phyloP scores from a whole-genome alignment of 2,329 filamentous ascomycete species.

The Metarhizium guizhouense region DNA sequence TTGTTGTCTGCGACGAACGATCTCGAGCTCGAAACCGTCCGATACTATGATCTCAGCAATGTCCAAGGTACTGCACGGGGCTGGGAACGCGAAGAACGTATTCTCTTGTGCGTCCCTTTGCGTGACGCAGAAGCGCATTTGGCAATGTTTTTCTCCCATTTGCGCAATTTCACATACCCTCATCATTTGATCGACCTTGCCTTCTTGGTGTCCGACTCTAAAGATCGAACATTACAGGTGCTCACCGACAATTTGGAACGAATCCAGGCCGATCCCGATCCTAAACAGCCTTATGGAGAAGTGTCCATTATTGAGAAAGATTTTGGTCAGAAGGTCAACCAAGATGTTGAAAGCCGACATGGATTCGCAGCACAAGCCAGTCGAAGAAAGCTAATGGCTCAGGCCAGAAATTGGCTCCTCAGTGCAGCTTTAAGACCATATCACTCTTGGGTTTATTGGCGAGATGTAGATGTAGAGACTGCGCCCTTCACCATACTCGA shows the following conservation, averaged over 20 bases:
- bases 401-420: constrained; percentile 92
- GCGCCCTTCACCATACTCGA: constrained; percentile 94
- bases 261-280: constrained; percentile 72
- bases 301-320: constrained; percentile 98
- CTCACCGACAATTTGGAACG: constrained; percentile 67
- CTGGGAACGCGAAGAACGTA: constrained; percentile 94
- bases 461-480: constrained; percentile 96
- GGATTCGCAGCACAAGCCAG: constrained; percentile 94
- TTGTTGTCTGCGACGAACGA: constrained; percentile 59
- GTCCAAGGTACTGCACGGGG: constrained; percentile 86
- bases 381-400: constrained; percentile 92
- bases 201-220: constrained; percentile 94
- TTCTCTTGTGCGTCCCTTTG: constrained; percentile 87
- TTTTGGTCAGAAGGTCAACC: constrained; percentile 94
- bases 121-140: constrained; percentile 88
- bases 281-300: constrained; percentile 80
- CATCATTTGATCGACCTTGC: constrained; percentile 94
- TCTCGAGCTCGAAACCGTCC: constrained; percentile 83
- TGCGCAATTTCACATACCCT: constrained; percentile 93
- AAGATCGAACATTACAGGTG: constrained; percentile 75
- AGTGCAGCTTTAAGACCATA: constrained; percentile 88
- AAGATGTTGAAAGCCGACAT: constrained; percentile 95
- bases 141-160: constrained; percentile 96
- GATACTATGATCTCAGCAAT: constrained; percentile 91
- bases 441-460: constrained; percentile 99